Evolutionary conservation across 2,329 filamentous ascomycete species (phyloP), one percentile per base, ranked within the genome.

Genomic region (Talaromyces verruculosus): DNA sequence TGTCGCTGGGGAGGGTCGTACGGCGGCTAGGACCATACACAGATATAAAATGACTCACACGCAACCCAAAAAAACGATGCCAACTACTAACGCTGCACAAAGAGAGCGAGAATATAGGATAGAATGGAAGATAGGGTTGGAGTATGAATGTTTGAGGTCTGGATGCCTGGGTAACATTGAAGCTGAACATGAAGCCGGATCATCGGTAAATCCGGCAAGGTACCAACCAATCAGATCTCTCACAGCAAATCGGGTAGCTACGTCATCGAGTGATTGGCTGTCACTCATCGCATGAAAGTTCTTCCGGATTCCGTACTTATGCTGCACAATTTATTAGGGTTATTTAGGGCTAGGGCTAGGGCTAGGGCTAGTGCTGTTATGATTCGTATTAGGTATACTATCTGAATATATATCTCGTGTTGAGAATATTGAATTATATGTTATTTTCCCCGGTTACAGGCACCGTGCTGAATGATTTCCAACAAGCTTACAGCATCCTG

Each of bases 181-280:
- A 61, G 17, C 39, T 22, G 10, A 37, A 37, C n/a, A 15, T 51
- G 60, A 25, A 28, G 43, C 19, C 60, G 45, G 45, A 39, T 62
- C 60, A 62, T 62, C 28, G 25, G 60, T 53, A 33, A 47, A 47
- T 53, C 60, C 45, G 60, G 15, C 60, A 25, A 35, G 28, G 53
- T n/a, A 37, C 33, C 33, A 17, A 5, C 53, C 53, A 57, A 57
- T 39, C 28, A 35, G 8, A 55, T 10, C 10, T 55, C 30, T 6
- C 7, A 5, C 22, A 5, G 15, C 10, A 19, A 2, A 53, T 1
- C 17, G 30, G n/a, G 49, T 3, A 53, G 28, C 49, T 37, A 55
- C 51, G 51, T 55, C 51, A 55, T 55, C 19, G 51, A 3, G n/a
- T 7, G 51, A 55, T 55, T 19, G 47, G 22, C 15, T 22, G 8